Evolutionary conservation across 257 asterid species (phyloP).

Genomic region (Echium plantagineum): DNA sequence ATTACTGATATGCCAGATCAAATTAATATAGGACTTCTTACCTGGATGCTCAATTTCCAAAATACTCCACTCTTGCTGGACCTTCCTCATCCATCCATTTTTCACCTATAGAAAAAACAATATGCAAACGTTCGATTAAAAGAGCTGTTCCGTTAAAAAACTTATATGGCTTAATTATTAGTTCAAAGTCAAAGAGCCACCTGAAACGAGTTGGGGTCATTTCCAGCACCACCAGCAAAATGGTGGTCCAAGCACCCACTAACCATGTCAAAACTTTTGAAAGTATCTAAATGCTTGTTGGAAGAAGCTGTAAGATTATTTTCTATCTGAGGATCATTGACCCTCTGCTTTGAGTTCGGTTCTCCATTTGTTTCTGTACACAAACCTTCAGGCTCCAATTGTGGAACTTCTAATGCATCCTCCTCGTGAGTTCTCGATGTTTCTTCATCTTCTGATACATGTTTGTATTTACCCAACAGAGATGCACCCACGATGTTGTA

Average conservation of each 20-base stretch:
- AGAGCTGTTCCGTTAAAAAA: no score
- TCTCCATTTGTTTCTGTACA: slow-evolving; percentile 19
- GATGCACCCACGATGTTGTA: slow-evolving; percentile 40
- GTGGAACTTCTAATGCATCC: slow-evolving; percentile 36
- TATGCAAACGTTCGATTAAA: slow-evolving; percentile 6
- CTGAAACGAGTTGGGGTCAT: slow-evolving; percentile 41
- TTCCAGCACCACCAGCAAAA: slow-evolving; percentile 44
- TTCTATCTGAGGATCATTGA: slow-evolving; percentile 22
- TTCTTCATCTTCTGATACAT: slow-evolving; percentile 26
- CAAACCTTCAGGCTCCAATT: slow-evolving; percentile 15
- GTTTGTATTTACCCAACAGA: slow-evolving; percentile 29
- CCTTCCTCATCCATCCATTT: slow-evolving; percentile 70
- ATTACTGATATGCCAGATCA: no score
- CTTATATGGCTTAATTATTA: neutral
- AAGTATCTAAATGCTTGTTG: slow-evolving; percentile 24
- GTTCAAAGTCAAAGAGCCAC: slow-evolving; percentile 15
- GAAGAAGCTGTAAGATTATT: slow-evolving; percentile 16
- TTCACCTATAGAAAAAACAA: slow-evolving; percentile 36
- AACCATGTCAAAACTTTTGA: slow-evolving; percentile 73
- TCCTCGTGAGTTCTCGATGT: slow-evolving; percentile 20
- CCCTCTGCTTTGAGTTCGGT: slow-evolving; percentile 17
- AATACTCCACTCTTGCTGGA: slow-evolving; percentile 87
- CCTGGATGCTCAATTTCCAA: slow-evolving; percentile 83
- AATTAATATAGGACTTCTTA: slow-evolving; percentile 21
- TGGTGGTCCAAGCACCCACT: slow-evolving; percentile 76